Base-by-base conservation (phyloP, 345 rosid genomes). In the Erucastrum elatum region DNA sequence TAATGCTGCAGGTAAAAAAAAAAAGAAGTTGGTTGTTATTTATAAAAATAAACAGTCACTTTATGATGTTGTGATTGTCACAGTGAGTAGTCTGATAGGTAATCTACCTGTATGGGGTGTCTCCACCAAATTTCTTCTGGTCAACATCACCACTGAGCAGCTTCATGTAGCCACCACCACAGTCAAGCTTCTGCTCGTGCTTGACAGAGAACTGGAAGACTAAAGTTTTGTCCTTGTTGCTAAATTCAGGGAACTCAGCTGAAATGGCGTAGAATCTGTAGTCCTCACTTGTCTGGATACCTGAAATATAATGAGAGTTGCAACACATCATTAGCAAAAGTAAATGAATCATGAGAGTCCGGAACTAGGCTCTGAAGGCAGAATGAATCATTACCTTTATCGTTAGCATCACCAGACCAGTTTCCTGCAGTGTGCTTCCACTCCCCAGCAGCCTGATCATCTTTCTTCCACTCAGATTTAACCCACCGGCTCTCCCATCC, bases 111-210 rank as follows among this genome's bases (percentile, higher is more conserved):
- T 96, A 96, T 46, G 97, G 88, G 8, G 98, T 91, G 66, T 96
- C 99, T 58, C 98, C 99, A 29, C 99, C 99, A 2, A 96, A 96
- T 79, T 93, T 91, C 83, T 91, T 91, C 84, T 93, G 99, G 87
- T 96, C 98, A 82, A 90, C 67, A 3, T 88, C 94, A 51, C 86
- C 94, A 56, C 97, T 93, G 51, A 96, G 90, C 82, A 96, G 83
- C 90, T 96, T 96, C 94, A 96, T 87, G 90, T 96, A 96, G 74
- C 99, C 99, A 78, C 99, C 99, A 81, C 99, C 99, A 82, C 99
- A 96, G 82, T 96, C 99, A 75, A 96, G 99, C 85, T 96, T 96
- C 82, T 96, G 99, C 77, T 96, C 99, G 64, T 96, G 99, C 91
- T 95, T 96, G 77, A 96, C 99, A 2, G 92, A 89, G 81, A 96